These are phyloP conservation scores for Danielia reshetovae DNA, from an alignment of 805 yeast genomes.

Conservation along the genomic window DNA sequence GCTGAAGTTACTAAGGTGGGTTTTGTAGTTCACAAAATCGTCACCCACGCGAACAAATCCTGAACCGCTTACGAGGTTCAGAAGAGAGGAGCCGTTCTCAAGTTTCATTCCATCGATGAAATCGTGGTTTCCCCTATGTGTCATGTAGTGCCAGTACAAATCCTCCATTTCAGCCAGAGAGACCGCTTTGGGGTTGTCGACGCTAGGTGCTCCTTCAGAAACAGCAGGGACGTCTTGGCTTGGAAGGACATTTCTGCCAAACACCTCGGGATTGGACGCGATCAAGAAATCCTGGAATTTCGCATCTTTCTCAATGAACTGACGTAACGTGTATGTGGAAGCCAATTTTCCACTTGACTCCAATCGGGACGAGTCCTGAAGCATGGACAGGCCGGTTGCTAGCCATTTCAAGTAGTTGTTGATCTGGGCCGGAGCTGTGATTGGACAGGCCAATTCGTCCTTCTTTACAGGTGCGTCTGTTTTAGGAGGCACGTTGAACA, in stretches of 20 bases:
- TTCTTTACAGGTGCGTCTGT: background rate
- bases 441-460: conserved; percentile 6
- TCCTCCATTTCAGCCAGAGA: conserved; percentile 30
- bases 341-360: conserved; percentile 32
- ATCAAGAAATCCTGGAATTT: conserved; percentile 34
- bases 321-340: conserved; percentile 51
- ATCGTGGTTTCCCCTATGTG: conserved; percentile 21
- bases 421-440: conserved; percentile 12
- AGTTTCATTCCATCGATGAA: conserved; percentile 24
- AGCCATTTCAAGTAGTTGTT: conserved; percentile 16
- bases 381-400: conserved; percentile 9
- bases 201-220: conserved; percentile 8
- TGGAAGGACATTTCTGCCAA: background rate
- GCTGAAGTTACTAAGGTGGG: conserved; percentile 17
- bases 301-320: conserved; percentile 55
- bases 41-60: conserved; percentile 32
- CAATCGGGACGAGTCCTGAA: conserved; percentile 14
- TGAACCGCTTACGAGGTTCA: conserved; percentile 31
- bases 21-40: conserved; percentile 24
- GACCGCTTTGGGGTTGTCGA: conserved; percentile 12
- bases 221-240: conserved; percentile 4
- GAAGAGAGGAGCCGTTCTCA: conserved; percentile 23
- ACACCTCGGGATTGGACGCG: conserved; percentile 6
- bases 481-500: background rate
- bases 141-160: conserved; percentile 40